Evolutionary conservation across 176 grass and related monocot species (phyloP).

Genomic region (Saccharum spontaneum): DNA sequence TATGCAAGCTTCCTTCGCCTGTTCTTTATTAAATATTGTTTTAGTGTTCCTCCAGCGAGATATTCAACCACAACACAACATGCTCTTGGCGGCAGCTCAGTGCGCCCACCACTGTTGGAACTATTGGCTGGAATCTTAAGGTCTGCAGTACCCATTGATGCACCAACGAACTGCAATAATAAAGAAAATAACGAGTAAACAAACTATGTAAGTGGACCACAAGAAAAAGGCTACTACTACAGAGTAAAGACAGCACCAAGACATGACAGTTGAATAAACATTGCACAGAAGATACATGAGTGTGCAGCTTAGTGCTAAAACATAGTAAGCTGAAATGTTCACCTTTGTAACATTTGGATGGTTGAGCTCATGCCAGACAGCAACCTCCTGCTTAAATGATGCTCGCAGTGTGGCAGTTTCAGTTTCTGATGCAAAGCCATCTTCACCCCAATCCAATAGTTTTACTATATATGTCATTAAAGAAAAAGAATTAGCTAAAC

Average conservation of each 20-base stretch:
- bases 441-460: slow-evolving; percentile 79
- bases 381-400: slow-evolving; percentile 67
- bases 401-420: slow-evolving; percentile 50
- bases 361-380: slow-evolving; percentile 72
- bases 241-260: background rate
- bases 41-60: slow-evolving; percentile 61
- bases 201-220: background rate
- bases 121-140: slow-evolving; percentile 57
- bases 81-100: slow-evolving; percentile 47
- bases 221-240: background rate
- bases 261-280: background rate
- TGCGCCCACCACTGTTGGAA: slow-evolving; percentile 32
- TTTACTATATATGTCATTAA: slow-evolving; percentile 46
- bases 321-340: slow-evolving; percentile 16
- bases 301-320: background rate
- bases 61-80: slow-evolving; percentile 80
- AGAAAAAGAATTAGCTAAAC: background rate
- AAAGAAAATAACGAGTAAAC: background rate
- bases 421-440: slow-evolving; percentile 50
- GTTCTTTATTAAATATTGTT: slow-evolving; percentile 68
- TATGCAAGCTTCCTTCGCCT: slow-evolving; percentile 62
- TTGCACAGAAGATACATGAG: background rate
- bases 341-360: slow-evolving; percentile 84
- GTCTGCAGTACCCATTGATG: slow-evolving; percentile 68
- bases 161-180: slow-evolving; percentile 68